Evolutionary conservation across 768 basidiomycete genomes (phyloP).

Genomic region (Cyclocybe cylindracea): DNA sequence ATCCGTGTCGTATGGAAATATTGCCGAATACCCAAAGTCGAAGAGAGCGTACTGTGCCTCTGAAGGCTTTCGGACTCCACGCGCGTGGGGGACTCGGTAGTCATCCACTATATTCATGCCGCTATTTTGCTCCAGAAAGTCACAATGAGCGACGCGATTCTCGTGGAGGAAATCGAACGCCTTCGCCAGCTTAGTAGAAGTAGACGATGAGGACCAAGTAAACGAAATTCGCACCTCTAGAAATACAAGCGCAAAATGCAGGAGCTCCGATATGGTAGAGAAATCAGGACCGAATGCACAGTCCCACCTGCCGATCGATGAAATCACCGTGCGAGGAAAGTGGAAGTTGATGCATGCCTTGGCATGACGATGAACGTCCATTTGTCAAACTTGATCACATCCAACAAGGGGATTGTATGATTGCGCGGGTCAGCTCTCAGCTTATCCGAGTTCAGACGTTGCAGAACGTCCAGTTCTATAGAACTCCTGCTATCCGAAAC

Average conservation of each 20-base stretch:
- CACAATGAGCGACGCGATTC: conserved; percentile 12
- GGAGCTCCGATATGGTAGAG: background rate
- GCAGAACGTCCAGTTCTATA: conserved; percentile 13
- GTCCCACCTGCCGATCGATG: background rate
- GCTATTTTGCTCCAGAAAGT: conserved; percentile 12
- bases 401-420: conserved; percentile 13
- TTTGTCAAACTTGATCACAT: conserved; percentile 12
- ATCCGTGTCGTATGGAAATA: background rate
- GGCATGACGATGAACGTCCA: conserved; percentile 19
- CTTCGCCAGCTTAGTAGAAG: background rate
- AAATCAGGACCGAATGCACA: background rate
- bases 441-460: conserved; percentile 9
- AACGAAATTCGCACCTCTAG: background rate
- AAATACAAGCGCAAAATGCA: background rate
- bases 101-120: conserved; percentile 11
- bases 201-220: background rate
- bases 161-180: conserved; percentile 14
- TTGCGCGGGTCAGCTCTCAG: conserved; percentile 14
- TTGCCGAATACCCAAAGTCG: conserved; percentile 5
- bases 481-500: conserved; percentile 8
- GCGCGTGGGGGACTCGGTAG: background rate
- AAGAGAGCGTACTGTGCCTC: conserved; percentile 3
- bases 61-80: background rate
- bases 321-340: background rate
- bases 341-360: conserved; percentile 2